Percentiles rank a stretch among this genome's conserved stretches.
Conservation (phyloP, 139 green algal genomes). For the Tetradesmus obliquus region DNA sequence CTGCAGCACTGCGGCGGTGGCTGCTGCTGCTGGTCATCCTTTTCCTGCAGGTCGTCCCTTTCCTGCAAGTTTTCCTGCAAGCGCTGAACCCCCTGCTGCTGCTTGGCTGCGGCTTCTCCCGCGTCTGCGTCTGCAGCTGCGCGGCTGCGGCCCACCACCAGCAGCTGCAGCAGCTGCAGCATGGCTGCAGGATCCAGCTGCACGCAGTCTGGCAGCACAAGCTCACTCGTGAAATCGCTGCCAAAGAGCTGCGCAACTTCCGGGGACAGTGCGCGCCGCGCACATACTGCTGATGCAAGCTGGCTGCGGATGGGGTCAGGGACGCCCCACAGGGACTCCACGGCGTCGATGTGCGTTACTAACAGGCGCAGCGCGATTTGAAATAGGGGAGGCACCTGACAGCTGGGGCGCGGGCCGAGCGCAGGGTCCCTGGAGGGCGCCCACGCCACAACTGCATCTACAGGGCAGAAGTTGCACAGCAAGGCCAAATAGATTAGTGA, state of each 20-base stretch:
- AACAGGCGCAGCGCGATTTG: conserved; percentile 58
- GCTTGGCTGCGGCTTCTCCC: background rate
- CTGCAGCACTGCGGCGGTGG: conserved; percentile 23
- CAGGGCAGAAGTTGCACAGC: background rate
- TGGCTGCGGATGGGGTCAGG: conserved; percentile 68
- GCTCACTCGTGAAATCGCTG: conserved; percentile 51
- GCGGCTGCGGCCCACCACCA: background rate
- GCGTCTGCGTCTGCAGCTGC: background rate
- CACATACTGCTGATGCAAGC: conserved; percentile 61
- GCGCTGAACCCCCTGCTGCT: background rate
- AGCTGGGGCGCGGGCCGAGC: conserved; percentile 39
- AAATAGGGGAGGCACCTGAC: conserved; percentile 55
- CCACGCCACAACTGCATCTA: conserved; percentile 49
- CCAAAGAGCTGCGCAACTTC: conserved; percentile 64
- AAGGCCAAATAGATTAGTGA: background rate
- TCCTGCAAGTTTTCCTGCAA: background rate
- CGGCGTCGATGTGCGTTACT: conserved; percentile 68
- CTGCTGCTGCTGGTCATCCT: background rate
- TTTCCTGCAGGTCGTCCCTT: background rate
- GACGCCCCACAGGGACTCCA: conserved; percentile 73
- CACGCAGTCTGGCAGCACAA: conserved; percentile 70
- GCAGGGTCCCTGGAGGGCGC: conserved; percentile 52
- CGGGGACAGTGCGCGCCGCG: conserved; percentile 53
- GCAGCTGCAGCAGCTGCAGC: conserved; percentile 46
- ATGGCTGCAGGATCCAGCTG: conserved; percentile 59